Base-by-base conservation (phyloP, 2,329 filamentous ascomycete genomes). In the Chaetothyriales sp. region DNA sequence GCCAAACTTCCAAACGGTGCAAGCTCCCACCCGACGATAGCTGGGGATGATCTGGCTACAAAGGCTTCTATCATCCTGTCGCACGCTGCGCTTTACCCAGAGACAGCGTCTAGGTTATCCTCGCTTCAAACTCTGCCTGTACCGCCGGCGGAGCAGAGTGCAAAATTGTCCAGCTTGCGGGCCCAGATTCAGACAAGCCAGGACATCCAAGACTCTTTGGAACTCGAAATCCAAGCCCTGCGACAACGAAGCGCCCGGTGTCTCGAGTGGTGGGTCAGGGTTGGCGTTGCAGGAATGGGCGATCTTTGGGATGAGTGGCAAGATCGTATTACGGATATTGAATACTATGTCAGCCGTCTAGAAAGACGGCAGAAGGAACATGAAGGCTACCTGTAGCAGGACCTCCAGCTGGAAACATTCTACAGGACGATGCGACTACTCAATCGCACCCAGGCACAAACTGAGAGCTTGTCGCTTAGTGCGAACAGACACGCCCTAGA, bases 261-360 rank as follows among this genome's bases (percentile, higher is more conserved):
- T 20, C 67, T 87, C 53, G 75, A 81, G 57, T 67, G 72, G 36
- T 93, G 86, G 83, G 88, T 90, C 66, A 81, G 88, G 63, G 70
- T 78, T 20, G 78, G 80, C 2, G 73, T 92, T 44, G 69, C 94
- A 46, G 75, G 76, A 9, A 79, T 78, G 58, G 82, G 82, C 0
- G 77, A 80, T 58, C 76, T 77, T 52, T 81, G 87, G 69, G 83
- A 82, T 19, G 79, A 83, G 48, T 79, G 83, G 62, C 84, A 93
- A 66, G 74, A 77, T 32, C 73, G 83, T 47, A 65, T 89, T 10
- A 76, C 78, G 64, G 70, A 73, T 53, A 75, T 79, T 6, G 86
- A 92, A 67, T 74, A 78, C 50, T 71, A 72, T 7, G 71, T 90
- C 2, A 73, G 79, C 62, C 75, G 83, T 60, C 71, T 72, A 48